Evolutionary conservation across 2,329 filamentous ascomycete genomes (phyloP).

Genomic region (Ophiocordyceps polyrhachis-furcata): DNA sequence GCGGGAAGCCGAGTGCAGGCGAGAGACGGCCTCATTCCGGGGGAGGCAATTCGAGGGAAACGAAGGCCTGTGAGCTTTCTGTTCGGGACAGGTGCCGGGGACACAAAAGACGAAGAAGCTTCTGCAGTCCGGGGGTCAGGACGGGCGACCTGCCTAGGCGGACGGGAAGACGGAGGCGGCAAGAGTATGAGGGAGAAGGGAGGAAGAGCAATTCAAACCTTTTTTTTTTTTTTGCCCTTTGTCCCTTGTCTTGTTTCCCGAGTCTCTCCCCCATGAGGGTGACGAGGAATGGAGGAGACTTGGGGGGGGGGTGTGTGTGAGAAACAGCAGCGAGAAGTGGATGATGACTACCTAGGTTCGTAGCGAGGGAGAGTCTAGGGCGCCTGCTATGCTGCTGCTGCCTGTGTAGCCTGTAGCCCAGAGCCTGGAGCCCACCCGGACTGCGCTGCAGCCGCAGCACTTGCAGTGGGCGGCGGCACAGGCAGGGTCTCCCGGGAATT

Average conservation of each 20-base stretch:
- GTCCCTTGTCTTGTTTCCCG: neutral
- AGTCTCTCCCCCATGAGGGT: slow-evolving; percentile 1
- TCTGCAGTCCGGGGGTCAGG: neutral
- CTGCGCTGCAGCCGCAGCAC: no score
- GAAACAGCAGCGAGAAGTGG: neutral
- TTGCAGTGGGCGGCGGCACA: no score
- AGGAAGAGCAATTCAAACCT: neutral
- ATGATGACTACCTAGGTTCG: neutral
- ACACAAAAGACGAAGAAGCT: neutral
- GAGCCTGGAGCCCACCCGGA: no score
- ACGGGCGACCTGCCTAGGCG: neutral
- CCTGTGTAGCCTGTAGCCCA: no score
- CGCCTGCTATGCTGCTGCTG: neutral
- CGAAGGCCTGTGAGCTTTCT: slow-evolving; percentile 1
- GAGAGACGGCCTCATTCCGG: slow-evolving; percentile 40
- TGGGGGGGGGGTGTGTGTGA: neutral
- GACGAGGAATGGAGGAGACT: neutral
- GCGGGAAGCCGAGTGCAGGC: slow-evolving; percentile 39
- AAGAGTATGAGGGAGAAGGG: neutral
- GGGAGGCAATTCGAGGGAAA: slow-evolving; percentile 1
- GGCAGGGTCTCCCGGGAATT: no score
- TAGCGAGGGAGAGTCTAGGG: neutral
- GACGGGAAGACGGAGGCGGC: neutral
- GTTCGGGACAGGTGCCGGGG: neutral
- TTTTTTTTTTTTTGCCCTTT: neutral